Percentiles rank a stretch among this genome's conserved stretches.
Evolutionary conservation across 495 filamentous ascomycete species (phyloP).

Genomic region (Aspergillus diversus): DNA sequence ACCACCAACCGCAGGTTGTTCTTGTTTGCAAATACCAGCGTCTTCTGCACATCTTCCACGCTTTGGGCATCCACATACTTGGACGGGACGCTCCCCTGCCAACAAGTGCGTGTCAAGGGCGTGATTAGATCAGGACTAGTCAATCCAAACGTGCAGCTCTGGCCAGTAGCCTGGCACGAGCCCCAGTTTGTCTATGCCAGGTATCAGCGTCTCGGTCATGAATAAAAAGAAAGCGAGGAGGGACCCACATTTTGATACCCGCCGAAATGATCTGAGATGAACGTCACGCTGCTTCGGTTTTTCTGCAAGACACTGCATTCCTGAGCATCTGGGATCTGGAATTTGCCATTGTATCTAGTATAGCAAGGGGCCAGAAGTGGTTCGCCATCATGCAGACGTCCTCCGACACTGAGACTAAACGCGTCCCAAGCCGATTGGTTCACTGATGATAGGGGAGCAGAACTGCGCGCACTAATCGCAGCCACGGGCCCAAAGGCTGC

Average conservation of each 20-base stretch:
- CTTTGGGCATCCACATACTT: constrained; percentile 21
- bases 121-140: constrained; percentile 7
- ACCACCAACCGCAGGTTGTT: constrained; percentile 43
- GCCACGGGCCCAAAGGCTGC: not conserved
- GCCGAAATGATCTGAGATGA: constrained; percentile 16
- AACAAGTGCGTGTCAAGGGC: constrained; percentile 5
- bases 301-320: constrained; percentile 10
- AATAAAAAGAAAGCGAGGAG: not conserved
- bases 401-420: constrained; percentile 21
- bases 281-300: not conserved
- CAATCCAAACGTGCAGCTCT: constrained; percentile 13
- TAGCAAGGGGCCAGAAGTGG: constrained; percentile 23
- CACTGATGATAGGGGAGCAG: not conserved
- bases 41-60: constrained; percentile 23
- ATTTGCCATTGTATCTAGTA: constrained; percentile 5
- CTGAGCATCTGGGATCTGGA: not conserved
- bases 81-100: constrained; percentile 21
- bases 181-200: constrained; percentile 19
- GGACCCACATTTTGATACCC: constrained; percentile 1
- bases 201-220: not conserved
- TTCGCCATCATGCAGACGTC: constrained; percentile 15
- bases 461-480: not conserved
- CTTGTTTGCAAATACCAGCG: constrained; percentile 19
- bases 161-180: constrained; percentile 22
- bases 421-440: constrained; percentile 15